Percentiles rank a stretch among this genome's conserved stretches.
These are phyloP conservation scores for Spinellus fusiger DNA, from an alignment of 192 early-diverging fungal genomes.

Conservation along the genomic window DNA sequence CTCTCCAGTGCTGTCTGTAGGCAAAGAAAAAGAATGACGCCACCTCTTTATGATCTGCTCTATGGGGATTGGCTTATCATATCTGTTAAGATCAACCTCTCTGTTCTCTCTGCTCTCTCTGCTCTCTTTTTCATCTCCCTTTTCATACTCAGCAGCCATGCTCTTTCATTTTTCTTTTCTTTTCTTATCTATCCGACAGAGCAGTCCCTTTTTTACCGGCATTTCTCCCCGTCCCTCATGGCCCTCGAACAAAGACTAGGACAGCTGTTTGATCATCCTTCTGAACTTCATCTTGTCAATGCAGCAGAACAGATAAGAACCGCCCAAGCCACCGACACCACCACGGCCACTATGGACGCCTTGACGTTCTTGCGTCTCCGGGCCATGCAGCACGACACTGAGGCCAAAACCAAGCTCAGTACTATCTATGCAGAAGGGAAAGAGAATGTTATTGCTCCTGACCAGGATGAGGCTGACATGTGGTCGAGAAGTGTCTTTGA, in stretches of 20 bases:
- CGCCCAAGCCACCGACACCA: neutral
- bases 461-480: conserved; percentile 13
- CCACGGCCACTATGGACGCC: neutral
- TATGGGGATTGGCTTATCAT: neutral
- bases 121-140: too few relatives aligned
- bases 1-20: too few relatives aligned
- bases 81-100: neutral
- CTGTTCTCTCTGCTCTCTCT: too few relatives aligned
- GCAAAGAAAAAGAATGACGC: too few relatives aligned
- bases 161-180: neutral
- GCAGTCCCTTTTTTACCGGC: too few relatives aligned
- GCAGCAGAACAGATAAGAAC: neutral
- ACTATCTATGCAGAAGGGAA: conserved; percentile 13
- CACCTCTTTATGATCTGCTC: neutral
- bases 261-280: neutral
- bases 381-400: conserved; percentile 14
- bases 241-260: neutral
- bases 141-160: too few relatives aligned
- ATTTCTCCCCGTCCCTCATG: neutral
- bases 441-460: neutral
- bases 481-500: conserved; percentile 31
- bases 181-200: too few relatives aligned
- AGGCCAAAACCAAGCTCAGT: conserved; percentile 25
- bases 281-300: conserved; percentile 1
- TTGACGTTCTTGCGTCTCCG: conserved; percentile 9